Evolutionary conservation across 106 monocot genomes (phyloP), one percentile per base, ranked within the genome.

Genomic region (Xerophyta viscosa): DNA sequence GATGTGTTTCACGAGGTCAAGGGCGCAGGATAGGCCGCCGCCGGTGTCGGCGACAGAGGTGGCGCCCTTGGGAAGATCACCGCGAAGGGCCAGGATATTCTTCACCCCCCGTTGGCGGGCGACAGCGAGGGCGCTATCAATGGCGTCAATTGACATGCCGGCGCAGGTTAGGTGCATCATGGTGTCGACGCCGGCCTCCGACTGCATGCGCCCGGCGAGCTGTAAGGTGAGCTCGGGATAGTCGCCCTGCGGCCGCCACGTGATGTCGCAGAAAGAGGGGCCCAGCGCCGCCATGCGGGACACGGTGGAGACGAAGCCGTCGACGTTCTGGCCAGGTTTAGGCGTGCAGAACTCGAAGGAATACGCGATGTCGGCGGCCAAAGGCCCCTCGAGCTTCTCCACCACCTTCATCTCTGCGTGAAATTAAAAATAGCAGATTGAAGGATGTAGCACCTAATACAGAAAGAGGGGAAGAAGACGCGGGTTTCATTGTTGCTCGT

Each of bases 281-380:
- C 63, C 56, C 63, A 66, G 46, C 17, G 55, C 12, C 4, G 62
- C 62, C 83, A 84, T 84, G 25, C 46, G 60, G 24, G 46, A 23
- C 11, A 78, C 59, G 24, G 48, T 63, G 28, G 30, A 50, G 19
- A 71, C 10, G 60, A 74, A 56, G 41, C 27, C 50, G 8, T 67
- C 66, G 22, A 37, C 37, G 21, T 44, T 62, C 50, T 61, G 62
- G 18, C 29, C 8, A 18, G 59, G 61, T 45, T 67, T 84, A 20
- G 78, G 78, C 24, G 78, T 74, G 44, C 62, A 63, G 70, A 58
- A 84, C 54, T 84, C 83, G 70, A 84, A 84, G 24, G 83, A 84
- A 57, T 63, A 84, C 27, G 70, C 45, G 25, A 56, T 77, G 19
- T 70, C 65, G 52, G 27, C 8, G 12, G 58, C 27, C 8, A 31